phyloP scores from a whole-genome alignment of 352 stramenopile genomes.

The Globisporangium lucens region DNA sequence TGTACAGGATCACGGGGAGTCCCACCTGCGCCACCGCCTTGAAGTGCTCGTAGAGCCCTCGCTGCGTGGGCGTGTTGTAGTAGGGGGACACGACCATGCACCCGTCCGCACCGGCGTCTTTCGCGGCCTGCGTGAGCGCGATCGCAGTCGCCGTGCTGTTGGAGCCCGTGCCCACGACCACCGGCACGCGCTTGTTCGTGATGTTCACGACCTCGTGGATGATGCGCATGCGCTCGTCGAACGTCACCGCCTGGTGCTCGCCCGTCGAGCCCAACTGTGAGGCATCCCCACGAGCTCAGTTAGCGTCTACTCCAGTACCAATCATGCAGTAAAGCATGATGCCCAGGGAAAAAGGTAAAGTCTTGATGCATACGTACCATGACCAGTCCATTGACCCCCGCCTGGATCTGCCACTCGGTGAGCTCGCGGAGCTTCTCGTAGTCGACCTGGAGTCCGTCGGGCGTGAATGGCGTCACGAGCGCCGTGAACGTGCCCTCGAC shows the following conservation, averaged over 20 bases:
- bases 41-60: slow-evolving; percentile 94
- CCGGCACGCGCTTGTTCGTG: slow-evolving; percentile 79
- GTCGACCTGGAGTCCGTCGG: slow-evolving; percentile 89
- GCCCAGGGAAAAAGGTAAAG: no score
- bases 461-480: slow-evolving; percentile 95
- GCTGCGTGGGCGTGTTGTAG: slow-evolving; percentile 98
- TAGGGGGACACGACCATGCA: slow-evolving; percentile 96
- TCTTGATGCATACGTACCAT: slow-evolving; percentile 44
- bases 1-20: slow-evolving; percentile 95
- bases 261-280: slow-evolving; percentile 93
- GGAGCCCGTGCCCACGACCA: slow-evolving; percentile 95
- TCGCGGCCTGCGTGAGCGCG: slow-evolving; percentile 83
- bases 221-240: slow-evolving; percentile 93
- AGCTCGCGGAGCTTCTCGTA: slow-evolving; percentile 90
- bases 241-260: slow-evolving; percentile 93
- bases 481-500: slow-evolving; percentile 88
- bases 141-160: slow-evolving; percentile 89
- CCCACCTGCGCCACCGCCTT: slow-evolving; percentile 82
- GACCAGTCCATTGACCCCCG: slow-evolving; percentile 95
- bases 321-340: not conserved
- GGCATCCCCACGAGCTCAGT: not conserved
- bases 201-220: slow-evolving; percentile 88
- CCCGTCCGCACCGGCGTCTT: slow-evolving; percentile 93
- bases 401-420: slow-evolving; percentile 90
- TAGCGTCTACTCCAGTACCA: not conserved